phyloP scores from a whole-genome alignment of 148 eudicot species.

The Cornus controversa region DNA sequence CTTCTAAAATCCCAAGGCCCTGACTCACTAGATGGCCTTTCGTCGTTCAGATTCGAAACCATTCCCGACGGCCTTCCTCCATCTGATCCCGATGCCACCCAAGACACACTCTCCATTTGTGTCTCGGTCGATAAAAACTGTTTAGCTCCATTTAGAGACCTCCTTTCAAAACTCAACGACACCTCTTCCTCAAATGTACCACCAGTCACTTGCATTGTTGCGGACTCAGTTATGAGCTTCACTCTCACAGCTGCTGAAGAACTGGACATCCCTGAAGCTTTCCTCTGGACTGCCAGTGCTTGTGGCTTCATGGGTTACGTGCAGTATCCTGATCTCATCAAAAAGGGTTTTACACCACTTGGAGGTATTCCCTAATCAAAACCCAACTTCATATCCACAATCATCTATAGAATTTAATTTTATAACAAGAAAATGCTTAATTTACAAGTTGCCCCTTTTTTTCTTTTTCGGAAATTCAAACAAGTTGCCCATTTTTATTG shows the following conservation, averaged over 20 bases:
- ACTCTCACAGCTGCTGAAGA: slow-evolving; percentile 38
- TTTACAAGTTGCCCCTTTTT: too few relatives aligned
- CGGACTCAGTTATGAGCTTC: slow-evolving; percentile 33
- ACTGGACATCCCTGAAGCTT: slow-evolving; percentile 23
- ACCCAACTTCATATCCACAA: too few relatives aligned
- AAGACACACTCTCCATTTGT: slow-evolving; percentile 22
- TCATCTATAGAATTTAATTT: too few relatives aligned
- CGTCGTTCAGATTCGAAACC: slow-evolving; percentile 31
- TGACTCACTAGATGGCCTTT: slow-evolving; percentile 23
- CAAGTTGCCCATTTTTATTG: too few relatives aligned
- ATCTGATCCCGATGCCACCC: slow-evolving; percentile 26
- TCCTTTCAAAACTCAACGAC: slow-evolving; percentile 26
- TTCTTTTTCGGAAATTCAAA: too few relatives aligned
- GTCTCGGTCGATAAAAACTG: slow-evolving; percentile 6
- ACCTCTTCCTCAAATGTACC: slow-evolving; percentile 7
- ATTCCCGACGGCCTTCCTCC: slow-evolving; percentile 48
- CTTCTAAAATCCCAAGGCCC: slow-evolving; percentile 30
- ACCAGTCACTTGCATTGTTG: slow-evolving; percentile 34
- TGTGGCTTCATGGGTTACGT: slow-evolving; percentile 32
- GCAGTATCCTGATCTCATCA: slow-evolving; percentile 17
- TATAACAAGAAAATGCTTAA: too few relatives aligned
- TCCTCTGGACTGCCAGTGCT: slow-evolving; percentile 33
- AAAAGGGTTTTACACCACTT: too few relatives aligned
- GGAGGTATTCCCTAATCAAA: too few relatives aligned
- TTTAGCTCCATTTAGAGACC: slow-evolving; percentile 28